phyloP scores from a whole-genome alignment of 331 rosid species.

The Rosa hybrid region DNA sequence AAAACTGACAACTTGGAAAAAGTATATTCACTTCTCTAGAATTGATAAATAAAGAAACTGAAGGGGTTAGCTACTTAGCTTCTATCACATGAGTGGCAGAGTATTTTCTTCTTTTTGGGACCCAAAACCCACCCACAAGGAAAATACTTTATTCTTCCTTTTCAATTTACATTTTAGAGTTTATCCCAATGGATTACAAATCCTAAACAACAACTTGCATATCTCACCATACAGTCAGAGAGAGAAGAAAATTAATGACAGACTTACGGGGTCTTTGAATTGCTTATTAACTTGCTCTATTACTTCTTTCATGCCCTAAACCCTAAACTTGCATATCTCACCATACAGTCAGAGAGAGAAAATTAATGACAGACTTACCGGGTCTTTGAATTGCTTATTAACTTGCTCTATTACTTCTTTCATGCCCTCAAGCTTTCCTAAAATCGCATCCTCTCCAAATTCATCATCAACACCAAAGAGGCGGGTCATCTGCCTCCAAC shows the following conservation, averaged over 20 bases:
- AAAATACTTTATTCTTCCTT: neutral
- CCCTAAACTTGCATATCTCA: neutral
- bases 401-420: constrained; percentile 95
- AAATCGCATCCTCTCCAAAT: constrained; percentile 89
- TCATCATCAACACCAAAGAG: constrained; percentile 95
- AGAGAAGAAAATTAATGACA: neutral
- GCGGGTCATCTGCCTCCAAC: constrained; percentile 67
- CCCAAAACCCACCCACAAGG: neutral
- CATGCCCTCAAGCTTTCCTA: constrained; percentile 98
- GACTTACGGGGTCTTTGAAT: constrained; percentile 92
- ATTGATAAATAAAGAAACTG: neutral
- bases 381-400: constrained; percentile 90
- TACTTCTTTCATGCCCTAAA: constrained; percentile 94
- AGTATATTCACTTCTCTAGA: neutral
- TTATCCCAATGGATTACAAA: neutral
- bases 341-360: neutral
- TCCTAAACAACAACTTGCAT: neutral
- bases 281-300: constrained; percentile 94
- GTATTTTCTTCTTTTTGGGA: neutral
- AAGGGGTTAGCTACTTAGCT: constrained; percentile 4
- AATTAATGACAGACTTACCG: constrained; percentile 53
- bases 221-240: neutral
- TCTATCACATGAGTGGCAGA: neutral
- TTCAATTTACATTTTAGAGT: neutral
- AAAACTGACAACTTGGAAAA: neutral